Base-by-base conservation (phyloP, 768 basidiomycete genomes). In the Suillus bovinus region DNA sequence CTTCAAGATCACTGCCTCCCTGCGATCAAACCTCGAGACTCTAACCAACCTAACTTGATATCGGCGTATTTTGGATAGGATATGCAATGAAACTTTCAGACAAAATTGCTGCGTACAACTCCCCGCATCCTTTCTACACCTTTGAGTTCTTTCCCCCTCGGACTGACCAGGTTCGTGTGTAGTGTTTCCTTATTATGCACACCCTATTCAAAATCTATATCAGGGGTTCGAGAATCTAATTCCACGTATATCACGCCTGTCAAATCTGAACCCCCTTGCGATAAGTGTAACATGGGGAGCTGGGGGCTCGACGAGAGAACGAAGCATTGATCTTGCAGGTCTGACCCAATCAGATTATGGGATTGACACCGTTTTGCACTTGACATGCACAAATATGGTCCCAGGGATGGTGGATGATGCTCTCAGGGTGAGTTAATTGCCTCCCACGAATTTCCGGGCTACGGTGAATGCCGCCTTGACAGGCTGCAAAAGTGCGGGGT, bases 101-200 rank as follows among this genome's bases (percentile, higher is more conserved):
- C 64, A 89, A 89, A 70, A 86, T 97, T 63, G 70, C 76, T 3
- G 64, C 74, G 5, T 78, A 81, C 50, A 63, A 73, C 29, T 68
- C 79, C 10, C 61, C 73, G 2, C 78, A 70, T n/a, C 92, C 94
- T 0, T 96, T 93, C 77, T 97, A 87, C 72, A 94, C 92, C 0
- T 93, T 96, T 74, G 96, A 99, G 74, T 97, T 97, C 83, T 99
- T 99, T 71, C 96, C 96, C 16, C 96, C 96, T 14, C 85, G 93
- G 62, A 99, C 96, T 54, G 90, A 93, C 74, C 89, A 93, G 83
- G 92, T 90, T 22, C 44, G 65, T 61, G 58, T 41, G 58, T 42
- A 58, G 29, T 56, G 14, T 46, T n/a, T 36, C 29, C 24, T 4
- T 42, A 16, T 52, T 16, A 62, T 38, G 27, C 3, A 38, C 63